These are phyloP conservation scores for Geranium incanum DNA, from an alignment of 441 rosid genomes.

Conservation along the genomic window DNA sequence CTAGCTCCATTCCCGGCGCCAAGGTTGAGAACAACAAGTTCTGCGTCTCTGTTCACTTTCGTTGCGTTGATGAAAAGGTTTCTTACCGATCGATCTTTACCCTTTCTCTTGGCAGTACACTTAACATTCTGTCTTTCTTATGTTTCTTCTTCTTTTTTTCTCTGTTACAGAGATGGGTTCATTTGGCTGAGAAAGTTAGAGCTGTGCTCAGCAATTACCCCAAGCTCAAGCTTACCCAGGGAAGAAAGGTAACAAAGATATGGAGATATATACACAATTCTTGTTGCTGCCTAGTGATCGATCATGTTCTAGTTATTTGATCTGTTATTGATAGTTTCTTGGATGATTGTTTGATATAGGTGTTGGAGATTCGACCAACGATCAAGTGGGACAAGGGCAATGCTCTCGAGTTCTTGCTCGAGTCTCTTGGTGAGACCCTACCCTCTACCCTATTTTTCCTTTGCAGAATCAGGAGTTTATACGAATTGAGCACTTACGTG, in stretches of 20 bases:
- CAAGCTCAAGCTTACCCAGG: conserved; percentile 47
- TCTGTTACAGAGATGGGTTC: conserved; percentile 42
- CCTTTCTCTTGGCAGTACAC: not conserved
- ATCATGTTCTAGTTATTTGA: no score
- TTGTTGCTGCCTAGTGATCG: no score
- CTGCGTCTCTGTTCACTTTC: conserved; percentile 63
- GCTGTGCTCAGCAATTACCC: conserved; percentile 51
- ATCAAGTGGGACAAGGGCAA: conserved; percentile 76
- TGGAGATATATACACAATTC: no score
- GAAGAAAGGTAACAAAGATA: conserved; percentile 50
- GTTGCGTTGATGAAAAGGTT: conserved; percentile 68
- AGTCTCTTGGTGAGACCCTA: conserved; percentile 37
- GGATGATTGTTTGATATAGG: no score
- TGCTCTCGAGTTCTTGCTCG: conserved; percentile 55
- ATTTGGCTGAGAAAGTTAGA: conserved; percentile 49
- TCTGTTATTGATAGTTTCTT: no score
- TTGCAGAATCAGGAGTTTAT: no score
- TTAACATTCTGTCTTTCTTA: no score
- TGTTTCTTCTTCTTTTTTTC: no score
- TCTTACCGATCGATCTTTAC: not conserved
- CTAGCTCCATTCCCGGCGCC: conserved; percentile 56
- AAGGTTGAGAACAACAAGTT: conserved; percentile 75
- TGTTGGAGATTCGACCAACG: conserved; percentile 48
- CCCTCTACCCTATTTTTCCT: no score
- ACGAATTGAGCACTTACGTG: not conserved